Conservation (phyloP, 1,284 basidiomycete genomes). For the Lignosus rhinocerotis region DNA sequence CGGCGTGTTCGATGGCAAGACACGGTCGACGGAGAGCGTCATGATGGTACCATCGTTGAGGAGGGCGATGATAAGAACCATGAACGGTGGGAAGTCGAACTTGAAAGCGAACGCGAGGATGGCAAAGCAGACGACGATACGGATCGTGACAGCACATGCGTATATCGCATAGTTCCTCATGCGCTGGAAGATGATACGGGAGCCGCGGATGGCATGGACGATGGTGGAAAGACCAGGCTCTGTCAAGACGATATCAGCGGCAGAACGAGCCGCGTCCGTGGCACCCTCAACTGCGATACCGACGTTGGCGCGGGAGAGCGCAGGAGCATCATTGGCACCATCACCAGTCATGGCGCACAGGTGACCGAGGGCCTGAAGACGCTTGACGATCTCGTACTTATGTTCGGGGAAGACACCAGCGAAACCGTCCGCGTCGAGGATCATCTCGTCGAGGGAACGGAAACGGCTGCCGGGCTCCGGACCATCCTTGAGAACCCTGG, state of each 20-base stretch:
- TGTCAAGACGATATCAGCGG: slow-evolving; percentile 93
- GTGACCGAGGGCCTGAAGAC: slow-evolving; percentile 89
- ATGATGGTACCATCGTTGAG: slow-evolving; percentile 99
- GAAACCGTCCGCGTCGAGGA: slow-evolving; percentile 89
- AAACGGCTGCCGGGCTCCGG: slow-evolving; percentile 80
- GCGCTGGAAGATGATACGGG: slow-evolving; percentile 96
- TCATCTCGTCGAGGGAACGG: slow-evolving; percentile 88
- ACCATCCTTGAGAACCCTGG: slow-evolving; percentile 93
- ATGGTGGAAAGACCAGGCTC: slow-evolving; percentile 97
- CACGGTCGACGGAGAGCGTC: slow-evolving; percentile 97
- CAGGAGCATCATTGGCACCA: slow-evolving; percentile 96
- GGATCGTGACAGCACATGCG: slow-evolving; percentile 92
- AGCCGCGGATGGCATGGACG: slow-evolving; percentile 93
- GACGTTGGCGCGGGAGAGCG: slow-evolving; percentile 92
- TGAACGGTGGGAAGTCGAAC: slow-evolving; percentile 99
- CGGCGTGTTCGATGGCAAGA: slow-evolving; percentile 87
- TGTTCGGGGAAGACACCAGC: slow-evolving; percentile 97
- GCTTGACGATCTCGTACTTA: slow-evolving; percentile 93
- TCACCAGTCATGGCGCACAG: slow-evolving; percentile 94
- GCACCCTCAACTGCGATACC: slow-evolving; percentile 98
- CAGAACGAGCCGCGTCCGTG: slow-evolving; percentile 93
- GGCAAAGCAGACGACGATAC: slow-evolving; percentile 97
- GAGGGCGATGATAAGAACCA: slow-evolving; percentile 97
- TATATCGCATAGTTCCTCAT: slow-evolving; percentile 97
- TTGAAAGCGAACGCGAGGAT: slow-evolving; percentile 95